phyloP scores from a whole-genome alignment of 352 stramenopile genomes.

The Phytophthora quininea region DNA sequence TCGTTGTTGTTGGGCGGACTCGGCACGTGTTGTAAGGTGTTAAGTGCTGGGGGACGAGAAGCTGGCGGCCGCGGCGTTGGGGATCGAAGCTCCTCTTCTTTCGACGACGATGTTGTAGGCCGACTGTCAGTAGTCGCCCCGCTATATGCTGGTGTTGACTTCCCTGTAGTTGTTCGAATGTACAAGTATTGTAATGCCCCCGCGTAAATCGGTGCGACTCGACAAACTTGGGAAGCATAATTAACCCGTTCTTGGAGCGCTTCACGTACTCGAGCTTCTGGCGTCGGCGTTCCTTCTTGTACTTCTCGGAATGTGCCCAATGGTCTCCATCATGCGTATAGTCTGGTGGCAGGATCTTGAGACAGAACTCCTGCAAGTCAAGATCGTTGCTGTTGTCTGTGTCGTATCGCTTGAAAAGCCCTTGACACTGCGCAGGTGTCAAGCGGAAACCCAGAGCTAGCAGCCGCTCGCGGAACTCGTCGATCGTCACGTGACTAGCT shows the following conservation, averaged over 20 bases:
- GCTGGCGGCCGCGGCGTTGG: constrained; percentile 30
- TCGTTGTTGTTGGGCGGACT: constrained; percentile 8
- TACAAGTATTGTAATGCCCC: constrained; percentile 44
- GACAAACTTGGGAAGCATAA: constrained; percentile 68
- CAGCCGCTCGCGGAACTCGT: constrained; percentile 75
- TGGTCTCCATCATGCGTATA: constrained; percentile 82
- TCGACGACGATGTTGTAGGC: constrained; percentile 20
- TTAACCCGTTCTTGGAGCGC: constrained; percentile 65
- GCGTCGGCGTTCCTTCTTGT: constrained; percentile 47
- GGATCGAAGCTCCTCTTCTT: constrained; percentile 14
- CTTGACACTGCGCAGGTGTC: constrained; percentile 62
- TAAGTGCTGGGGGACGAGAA: constrained; percentile 15
- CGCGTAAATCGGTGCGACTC: constrained; percentile 60
- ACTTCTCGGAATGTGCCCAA: constrained; percentile 75
- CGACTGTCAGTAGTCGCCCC: constrained; percentile 15
- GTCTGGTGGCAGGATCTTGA: constrained; percentile 75
- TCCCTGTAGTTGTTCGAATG: constrained; percentile 50
- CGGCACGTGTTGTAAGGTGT: constrained; percentile 7
- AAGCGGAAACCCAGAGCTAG: constrained; percentile 75
- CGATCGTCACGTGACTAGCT: constrained; percentile 66
- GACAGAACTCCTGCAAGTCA: constrained; percentile 85
- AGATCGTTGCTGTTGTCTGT: constrained; percentile 78
- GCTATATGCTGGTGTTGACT: constrained; percentile 9
- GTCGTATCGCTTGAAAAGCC: constrained; percentile 78
- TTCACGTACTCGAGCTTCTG: constrained; percentile 69